Conservation (phyloP, 352 stramenopile genomes). For the Phytopythium boreale region DNA sequence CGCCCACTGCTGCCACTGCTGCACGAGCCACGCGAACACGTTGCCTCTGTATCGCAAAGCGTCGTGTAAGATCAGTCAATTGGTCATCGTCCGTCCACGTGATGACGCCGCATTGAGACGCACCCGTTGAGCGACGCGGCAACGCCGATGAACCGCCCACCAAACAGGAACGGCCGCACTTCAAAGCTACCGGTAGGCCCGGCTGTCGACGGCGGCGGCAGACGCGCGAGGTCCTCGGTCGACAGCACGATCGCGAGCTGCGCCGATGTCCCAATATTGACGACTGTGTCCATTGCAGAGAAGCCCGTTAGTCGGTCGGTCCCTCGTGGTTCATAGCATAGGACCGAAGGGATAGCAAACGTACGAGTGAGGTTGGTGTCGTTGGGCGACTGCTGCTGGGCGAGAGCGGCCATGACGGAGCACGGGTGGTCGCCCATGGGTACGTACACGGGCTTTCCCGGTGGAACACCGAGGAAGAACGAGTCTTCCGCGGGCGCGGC, state of each 20-base stretch:
- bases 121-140: conserved; percentile 74
- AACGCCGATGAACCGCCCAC: conserved; percentile 58
- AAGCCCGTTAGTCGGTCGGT: too few species aligned
- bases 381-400: conserved; percentile 20
- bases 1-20: conserved; percentile 54
- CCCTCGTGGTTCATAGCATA: neutral
- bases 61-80: neutral
- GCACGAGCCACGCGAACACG: conserved; percentile 63
- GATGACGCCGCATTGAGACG: too few species aligned
- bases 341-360: conserved; percentile 5
- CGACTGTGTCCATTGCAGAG: conserved; percentile 29
- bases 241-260: conserved; percentile 72
- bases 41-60: conserved; percentile 40
- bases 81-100: too few species aligned
- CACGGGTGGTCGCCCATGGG: conserved; percentile 81
- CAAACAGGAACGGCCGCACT: conserved; percentile 63
- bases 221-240: conserved; percentile 22
- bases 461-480: conserved; percentile 34
- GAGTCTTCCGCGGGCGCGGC: neutral
- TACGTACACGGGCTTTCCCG: conserved; percentile 36
- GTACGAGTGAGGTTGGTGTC: conserved; percentile 44
- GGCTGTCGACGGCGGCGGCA: conserved; percentile 8
- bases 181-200: conserved; percentile 49
- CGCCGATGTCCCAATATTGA: conserved; percentile 82
- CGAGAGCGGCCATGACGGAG: conserved; percentile 56